phyloP scores from a whole-genome alignment of 306 rosid species.

The Prunus salicina region DNA sequence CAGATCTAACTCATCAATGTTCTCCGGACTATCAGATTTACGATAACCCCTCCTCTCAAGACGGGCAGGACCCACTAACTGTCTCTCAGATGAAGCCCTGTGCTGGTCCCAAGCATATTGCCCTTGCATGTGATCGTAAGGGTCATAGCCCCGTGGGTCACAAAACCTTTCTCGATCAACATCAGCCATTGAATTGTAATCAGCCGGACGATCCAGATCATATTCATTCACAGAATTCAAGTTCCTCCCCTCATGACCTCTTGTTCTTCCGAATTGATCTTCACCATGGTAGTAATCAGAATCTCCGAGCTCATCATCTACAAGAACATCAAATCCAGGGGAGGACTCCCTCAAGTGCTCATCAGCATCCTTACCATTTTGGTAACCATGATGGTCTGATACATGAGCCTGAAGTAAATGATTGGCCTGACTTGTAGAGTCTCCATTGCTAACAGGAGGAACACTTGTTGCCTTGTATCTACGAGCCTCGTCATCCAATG shows the following conservation, averaged over 20 bases:
- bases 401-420: conserved; percentile 48
- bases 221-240: conserved; percentile 66
- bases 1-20: conserved; percentile 61
- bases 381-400: conserved; percentile 65
- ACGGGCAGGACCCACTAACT: conserved; percentile 42
- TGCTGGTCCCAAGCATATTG: conserved; percentile 77
- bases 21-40: conserved; percentile 78
- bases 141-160: conserved; percentile 51
- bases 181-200: conserved; percentile 61
- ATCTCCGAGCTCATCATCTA: conserved; percentile 82
- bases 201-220: conserved; percentile 58
- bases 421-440: conserved; percentile 33
- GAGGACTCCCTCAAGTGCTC: conserved; percentile 90
- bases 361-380: conserved; percentile 80
- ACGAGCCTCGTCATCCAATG: conserved; percentile 47
- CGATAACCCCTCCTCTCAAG: conserved; percentile 53
- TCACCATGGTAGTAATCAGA: conserved; percentile 74
- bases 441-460: conserved; percentile 49
- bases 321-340: conserved; percentile 99
- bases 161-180: conserved; percentile 59
- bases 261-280: conserved; percentile 62
- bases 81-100: conserved; percentile 55
- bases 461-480: conserved; percentile 37
- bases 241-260: conserved; percentile 69
- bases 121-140: conserved; percentile 68